A percentile compares a stretch with the other conserved stretches of the same genome.
These are phyloP conservation scores for Mayamaea pseudoterrestris DNA, from an alignment of 108 stramenopile species.

Conservation along the genomic window DNA sequence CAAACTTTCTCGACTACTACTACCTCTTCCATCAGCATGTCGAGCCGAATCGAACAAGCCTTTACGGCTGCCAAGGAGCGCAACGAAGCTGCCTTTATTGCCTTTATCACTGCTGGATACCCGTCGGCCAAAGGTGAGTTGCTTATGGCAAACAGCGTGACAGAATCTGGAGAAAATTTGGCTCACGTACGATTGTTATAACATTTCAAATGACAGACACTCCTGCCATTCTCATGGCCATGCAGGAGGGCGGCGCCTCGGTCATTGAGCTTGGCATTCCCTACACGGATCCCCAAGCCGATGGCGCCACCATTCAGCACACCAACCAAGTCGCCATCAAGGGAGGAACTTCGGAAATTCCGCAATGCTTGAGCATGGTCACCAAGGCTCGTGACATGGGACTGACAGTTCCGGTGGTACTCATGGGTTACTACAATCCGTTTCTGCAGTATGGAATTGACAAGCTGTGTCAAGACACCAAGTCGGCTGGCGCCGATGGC, in stretches of 20 bases:
- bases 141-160: neutral
- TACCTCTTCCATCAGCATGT: too few species aligned
- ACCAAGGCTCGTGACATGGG: slow-evolving; percentile 77
- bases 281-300: slow-evolving; percentile 98
- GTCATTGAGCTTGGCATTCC: slow-evolving; percentile 97
- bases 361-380: slow-evolving; percentile 80
- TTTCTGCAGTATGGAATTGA: slow-evolving; percentile 92
- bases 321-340: slow-evolving; percentile 92
- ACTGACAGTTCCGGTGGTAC: slow-evolving; percentile 92
- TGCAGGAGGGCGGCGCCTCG: slow-evolving; percentile 92
- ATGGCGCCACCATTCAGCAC: slow-evolving; percentile 93
- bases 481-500: slow-evolving; percentile 81
- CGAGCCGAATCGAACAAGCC: slow-evolving; percentile 71
- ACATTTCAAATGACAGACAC: slow-evolving; percentile 44
- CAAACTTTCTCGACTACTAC: too few species aligned
- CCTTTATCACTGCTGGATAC: slow-evolving; percentile 85
- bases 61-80: slow-evolving; percentile 67
- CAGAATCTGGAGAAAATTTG: neutral
- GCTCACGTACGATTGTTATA: neutral
- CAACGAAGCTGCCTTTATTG: slow-evolving; percentile 80
- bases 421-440: slow-evolving; percentile 99
- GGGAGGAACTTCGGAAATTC: slow-evolving; percentile 73
- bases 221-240: slow-evolving; percentile 85
- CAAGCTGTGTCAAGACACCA: slow-evolving; percentile 68
- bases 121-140: slow-evolving; percentile 57